phyloP scores from a whole-genome alignment of 768 basidiomycete species.

The Asterophora lycoperdoides region DNA sequence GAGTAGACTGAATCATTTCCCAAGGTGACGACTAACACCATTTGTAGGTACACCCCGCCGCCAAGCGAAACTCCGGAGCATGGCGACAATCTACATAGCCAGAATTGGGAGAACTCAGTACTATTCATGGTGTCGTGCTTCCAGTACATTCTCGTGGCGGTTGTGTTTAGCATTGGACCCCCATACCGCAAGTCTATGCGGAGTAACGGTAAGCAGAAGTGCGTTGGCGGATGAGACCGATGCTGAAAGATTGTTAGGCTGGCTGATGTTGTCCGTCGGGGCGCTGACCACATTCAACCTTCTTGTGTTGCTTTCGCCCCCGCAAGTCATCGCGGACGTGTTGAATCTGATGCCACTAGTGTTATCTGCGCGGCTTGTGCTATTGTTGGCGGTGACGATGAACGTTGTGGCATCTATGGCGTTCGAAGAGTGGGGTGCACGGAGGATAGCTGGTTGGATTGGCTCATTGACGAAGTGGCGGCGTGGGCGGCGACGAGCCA shows the following conservation, averaged over 20 bases:
- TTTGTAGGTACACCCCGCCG: constrained; percentile 78
- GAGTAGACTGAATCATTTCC: constrained; percentile 10
- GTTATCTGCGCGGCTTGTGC: constrained; percentile 55
- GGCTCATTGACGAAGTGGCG: constrained; percentile 41
- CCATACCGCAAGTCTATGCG: constrained; percentile 94
- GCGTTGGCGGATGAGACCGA: background rate
- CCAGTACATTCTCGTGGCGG: constrained; percentile 97
- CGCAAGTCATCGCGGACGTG: constrained; percentile 49
- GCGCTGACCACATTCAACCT: constrained; percentile 69
- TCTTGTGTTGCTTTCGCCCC: constrained; percentile 71
- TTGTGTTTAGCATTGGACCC: constrained; percentile 96
- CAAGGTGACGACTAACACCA: background rate
- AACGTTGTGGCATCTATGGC: constrained; percentile 70
- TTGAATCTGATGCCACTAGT: constrained; percentile 80
- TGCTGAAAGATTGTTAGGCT: constrained; percentile 41
- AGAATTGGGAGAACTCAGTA: constrained; percentile 88
- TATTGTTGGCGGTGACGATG: constrained; percentile 61
- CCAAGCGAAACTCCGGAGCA: constrained; percentile 42
- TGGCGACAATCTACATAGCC: constrained; percentile 72
- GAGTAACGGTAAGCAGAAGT: constrained; percentile 71
- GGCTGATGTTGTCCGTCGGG: constrained; percentile 76
- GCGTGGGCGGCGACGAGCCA: constrained; percentile 44
- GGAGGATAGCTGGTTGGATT: constrained; percentile 50
- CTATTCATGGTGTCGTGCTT: constrained; percentile 95
- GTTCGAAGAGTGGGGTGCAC: constrained; percentile 77